Conservation (phyloP, 2,329 filamentous ascomycete species). For the Fusarium sp. region DNA sequence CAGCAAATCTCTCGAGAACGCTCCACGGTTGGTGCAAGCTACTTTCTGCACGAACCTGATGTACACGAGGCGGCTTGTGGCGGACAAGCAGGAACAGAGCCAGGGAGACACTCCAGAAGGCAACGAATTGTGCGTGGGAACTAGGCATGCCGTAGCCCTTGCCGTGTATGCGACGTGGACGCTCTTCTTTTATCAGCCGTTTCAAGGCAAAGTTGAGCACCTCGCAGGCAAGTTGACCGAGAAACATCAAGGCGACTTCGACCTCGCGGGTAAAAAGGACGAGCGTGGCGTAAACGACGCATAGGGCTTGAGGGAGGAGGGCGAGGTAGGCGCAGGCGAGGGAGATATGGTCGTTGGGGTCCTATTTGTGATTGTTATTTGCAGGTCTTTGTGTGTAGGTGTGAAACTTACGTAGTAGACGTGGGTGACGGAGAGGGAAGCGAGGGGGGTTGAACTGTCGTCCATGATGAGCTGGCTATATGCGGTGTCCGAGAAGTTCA, state of each 20-base stretch:
- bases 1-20: constrained; percentile 66
- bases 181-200: constrained; percentile 89
- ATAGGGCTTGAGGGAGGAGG: constrained; percentile 90
- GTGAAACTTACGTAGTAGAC: constrained; percentile 83
- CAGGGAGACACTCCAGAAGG: constrained; percentile 89
- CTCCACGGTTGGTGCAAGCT: constrained; percentile 61
- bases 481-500: not conserved
- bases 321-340: constrained; percentile 93
- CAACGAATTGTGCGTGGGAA: constrained; percentile 94
- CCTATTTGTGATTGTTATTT: constrained; percentile 61
- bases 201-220: constrained; percentile 90
- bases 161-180: constrained; percentile 83
- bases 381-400: not conserved
- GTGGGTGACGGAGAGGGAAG: constrained; percentile 93
- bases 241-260: constrained; percentile 90
- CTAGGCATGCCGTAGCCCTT: constrained; percentile 98
- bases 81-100: constrained; percentile 85
- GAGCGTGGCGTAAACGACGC: constrained; percentile 88
- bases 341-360: constrained; percentile 85
- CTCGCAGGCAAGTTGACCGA: constrained; percentile 91
- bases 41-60: constrained; percentile 1
- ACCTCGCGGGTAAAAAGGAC: constrained; percentile 91
- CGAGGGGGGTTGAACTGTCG: constrained; percentile 66
- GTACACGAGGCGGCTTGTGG: constrained; percentile 67
- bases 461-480: constrained; percentile 36